These are phyloP conservation scores for Mollisiaceae sp. DNA, from an alignment of 2,329 filamentous ascomycete genomes.

Conservation along the genomic window DNA sequence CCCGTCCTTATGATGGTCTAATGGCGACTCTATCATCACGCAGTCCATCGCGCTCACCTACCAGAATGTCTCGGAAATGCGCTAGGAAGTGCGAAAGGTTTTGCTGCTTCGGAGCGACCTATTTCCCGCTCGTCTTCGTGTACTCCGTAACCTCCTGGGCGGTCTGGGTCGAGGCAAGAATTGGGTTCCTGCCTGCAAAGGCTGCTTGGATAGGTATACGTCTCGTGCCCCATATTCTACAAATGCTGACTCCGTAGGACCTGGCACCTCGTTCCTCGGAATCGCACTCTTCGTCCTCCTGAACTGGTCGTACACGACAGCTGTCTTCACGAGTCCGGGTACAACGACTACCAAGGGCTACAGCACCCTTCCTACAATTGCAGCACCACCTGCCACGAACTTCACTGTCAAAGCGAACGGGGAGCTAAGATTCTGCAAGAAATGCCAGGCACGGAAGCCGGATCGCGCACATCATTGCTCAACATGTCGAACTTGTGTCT, in stretches of 20 bases:
- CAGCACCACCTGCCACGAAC: slow-evolving; percentile 65
- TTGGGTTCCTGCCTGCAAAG: slow-evolving; percentile 63
- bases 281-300: slow-evolving; percentile 77
- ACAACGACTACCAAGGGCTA: slow-evolving; percentile 71
- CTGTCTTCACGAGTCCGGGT: slow-evolving; percentile 91
- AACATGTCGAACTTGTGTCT: slow-evolving; percentile 88
- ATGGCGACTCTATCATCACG: slow-evolving; percentile 19
- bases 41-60: slow-evolving; percentile 34
- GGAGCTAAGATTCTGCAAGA: slow-evolving; percentile 90
- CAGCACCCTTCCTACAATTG: slow-evolving; percentile 78
- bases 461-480: slow-evolving; percentile 97
- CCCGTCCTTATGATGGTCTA: neutral
- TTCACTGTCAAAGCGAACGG: slow-evolving; percentile 94
- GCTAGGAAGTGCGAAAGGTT: slow-evolving; percentile 77
- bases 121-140: slow-evolving; percentile 88
- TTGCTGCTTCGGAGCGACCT: slow-evolving; percentile 80
- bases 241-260: slow-evolving; percentile 49
- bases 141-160: slow-evolving; percentile 94
- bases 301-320: slow-evolving; percentile 88
- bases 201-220: slow-evolving; percentile 62
- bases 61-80: slow-evolving; percentile 61
- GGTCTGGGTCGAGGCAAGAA: slow-evolving; percentile 80
- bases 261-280: slow-evolving; percentile 64
- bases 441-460: slow-evolving; percentile 92
- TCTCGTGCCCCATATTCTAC: neutral